Percentiles rank a stretch among this genome's conserved stretches.
phyloP scores from a whole-genome alignment of 78 protist genomes.

The Emiliania huxleyi region DNA sequence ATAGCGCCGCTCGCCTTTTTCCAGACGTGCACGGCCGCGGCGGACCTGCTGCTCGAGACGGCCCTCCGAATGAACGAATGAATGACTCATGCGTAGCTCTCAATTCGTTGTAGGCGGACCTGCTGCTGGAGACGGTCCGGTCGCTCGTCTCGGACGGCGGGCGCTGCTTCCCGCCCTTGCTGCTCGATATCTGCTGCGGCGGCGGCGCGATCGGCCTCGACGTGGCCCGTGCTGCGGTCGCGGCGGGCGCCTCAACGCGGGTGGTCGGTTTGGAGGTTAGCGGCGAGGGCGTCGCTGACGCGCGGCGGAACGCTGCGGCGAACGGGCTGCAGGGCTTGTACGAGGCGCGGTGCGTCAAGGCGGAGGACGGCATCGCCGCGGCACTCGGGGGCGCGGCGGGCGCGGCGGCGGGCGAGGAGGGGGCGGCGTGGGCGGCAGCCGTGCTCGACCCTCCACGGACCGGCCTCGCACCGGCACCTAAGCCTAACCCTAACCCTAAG shows the following conservation, averaged over 20 bases:
- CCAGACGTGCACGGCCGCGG: not conserved
- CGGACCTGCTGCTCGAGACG: not conserved
- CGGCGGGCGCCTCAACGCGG: not conserved
- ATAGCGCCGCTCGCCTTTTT: not conserved
- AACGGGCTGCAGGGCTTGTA: not conserved
- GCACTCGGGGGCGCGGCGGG: no score
- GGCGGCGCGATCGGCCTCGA: slow-evolving; percentile 1
- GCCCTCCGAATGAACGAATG: no score
- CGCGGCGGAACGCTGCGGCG: not conserved
- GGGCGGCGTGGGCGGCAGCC: not conserved
- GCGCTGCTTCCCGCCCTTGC: not conserved
- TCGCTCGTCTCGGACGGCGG: no score
- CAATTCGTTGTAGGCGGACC: no score
- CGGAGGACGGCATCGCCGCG: no score
- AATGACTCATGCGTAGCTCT: no score
- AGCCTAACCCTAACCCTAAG: no score
- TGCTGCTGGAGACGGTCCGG: no score
- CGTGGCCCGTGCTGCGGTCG: not conserved
- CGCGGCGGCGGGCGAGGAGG: no score
- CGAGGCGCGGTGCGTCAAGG: not conserved
- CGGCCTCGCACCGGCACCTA: not conserved
- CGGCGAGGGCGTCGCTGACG: not conserved
- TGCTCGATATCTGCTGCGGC: not conserved
- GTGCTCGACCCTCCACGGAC: not conserved
- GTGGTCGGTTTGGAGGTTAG: not conserved